A percentile compares a stretch with the other conserved stretches of the same genome.
Conservation (phyloP, 441 rosid species). For the Rhodomyrtus psidioides region DNA sequence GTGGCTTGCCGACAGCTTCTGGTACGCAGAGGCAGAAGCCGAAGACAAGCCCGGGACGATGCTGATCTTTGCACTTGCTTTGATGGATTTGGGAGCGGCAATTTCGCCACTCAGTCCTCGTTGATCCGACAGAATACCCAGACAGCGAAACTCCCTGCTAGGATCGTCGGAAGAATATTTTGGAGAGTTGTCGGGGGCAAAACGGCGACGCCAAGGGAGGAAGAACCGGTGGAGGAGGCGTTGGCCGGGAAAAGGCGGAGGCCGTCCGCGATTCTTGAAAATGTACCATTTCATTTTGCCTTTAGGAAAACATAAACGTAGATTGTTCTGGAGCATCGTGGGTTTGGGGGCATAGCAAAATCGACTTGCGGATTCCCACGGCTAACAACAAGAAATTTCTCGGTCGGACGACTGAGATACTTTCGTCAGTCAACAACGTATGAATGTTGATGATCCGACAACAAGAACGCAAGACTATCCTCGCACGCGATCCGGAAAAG, state of each 20-base stretch:
- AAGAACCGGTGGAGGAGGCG: constrained; percentile 29
- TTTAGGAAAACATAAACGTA: not conserved
- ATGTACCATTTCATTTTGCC: not conserved
- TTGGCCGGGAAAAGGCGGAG: constrained; percentile 55
- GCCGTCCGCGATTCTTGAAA: constrained; percentile 30
- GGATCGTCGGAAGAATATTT: constrained; percentile 30
- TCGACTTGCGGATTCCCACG: not conserved
- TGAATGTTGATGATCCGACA: not conserved
- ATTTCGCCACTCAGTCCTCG: constrained; percentile 23
- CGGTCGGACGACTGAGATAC: not conserved
- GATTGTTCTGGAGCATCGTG: not conserved
- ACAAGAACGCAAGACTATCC: not conserved
- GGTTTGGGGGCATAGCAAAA: not conserved
- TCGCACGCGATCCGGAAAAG: not conserved
- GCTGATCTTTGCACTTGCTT: constrained; percentile 33
- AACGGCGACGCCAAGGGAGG: not conserved
- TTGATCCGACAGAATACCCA: constrained; percentile 59
- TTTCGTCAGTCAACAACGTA: not conserved
- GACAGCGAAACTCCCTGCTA: constrained; percentile 65
- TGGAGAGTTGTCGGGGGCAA: constrained; percentile 18
- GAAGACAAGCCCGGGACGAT: constrained; percentile 12
- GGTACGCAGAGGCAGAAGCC: constrained; percentile 33
- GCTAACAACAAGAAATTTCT: not conserved
- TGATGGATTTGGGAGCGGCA: constrained; percentile 18
- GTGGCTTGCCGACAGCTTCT: not conserved